phyloP scores from a whole-genome alignment of 2,329 filamentous ascomycete species.

The Aspergillus candidus region DNA sequence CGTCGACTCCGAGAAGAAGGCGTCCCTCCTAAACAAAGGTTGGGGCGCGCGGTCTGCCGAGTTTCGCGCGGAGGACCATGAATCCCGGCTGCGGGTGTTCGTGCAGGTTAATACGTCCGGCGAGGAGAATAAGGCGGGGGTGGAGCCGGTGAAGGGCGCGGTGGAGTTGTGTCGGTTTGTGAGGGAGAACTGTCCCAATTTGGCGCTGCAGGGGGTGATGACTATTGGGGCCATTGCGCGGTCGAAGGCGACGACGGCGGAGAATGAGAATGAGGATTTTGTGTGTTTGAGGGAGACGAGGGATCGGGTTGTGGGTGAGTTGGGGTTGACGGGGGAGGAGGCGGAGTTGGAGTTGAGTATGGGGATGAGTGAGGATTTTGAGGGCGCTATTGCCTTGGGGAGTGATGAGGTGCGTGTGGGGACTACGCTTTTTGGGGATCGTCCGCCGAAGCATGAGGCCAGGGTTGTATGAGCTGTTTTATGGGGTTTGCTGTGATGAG shows the following conservation, averaged over 20 bases:
- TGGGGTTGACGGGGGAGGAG: constrained; percentile 45
- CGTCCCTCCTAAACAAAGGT: constrained; percentile 69
- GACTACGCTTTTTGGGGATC: constrained; percentile 84
- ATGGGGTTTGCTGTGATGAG: neutral
- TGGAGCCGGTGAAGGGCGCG: constrained; percentile 56
- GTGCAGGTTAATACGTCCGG: constrained; percentile 95
- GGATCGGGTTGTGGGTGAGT: constrained; percentile 60
- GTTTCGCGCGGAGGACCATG: constrained; percentile 28
- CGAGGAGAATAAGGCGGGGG: constrained; percentile 78
- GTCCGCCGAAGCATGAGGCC: constrained; percentile 73
- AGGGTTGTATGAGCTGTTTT: constrained; percentile 48
- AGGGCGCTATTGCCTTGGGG: constrained; percentile 75
- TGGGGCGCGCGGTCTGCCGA: constrained; percentile 51
- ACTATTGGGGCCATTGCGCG: constrained; percentile 93
- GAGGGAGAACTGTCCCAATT: constrained; percentile 61
- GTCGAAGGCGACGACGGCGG: constrained; percentile 64
- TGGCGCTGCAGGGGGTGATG: constrained; percentile 81
- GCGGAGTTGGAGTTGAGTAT: constrained; percentile 81
- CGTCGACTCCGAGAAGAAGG: constrained; percentile 84
- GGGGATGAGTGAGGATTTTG: constrained; percentile 98
- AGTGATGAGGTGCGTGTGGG: constrained; percentile 88
- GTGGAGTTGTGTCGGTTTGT: constrained; percentile 65
- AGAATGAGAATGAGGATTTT: constrained; percentile 91
- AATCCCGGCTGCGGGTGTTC: constrained; percentile 61
- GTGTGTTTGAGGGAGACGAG: constrained; percentile 60